phyloP scores from a whole-genome alignment of 495 filamentous ascomycete genomes.

The Talaromyces trachyspermus region DNA sequence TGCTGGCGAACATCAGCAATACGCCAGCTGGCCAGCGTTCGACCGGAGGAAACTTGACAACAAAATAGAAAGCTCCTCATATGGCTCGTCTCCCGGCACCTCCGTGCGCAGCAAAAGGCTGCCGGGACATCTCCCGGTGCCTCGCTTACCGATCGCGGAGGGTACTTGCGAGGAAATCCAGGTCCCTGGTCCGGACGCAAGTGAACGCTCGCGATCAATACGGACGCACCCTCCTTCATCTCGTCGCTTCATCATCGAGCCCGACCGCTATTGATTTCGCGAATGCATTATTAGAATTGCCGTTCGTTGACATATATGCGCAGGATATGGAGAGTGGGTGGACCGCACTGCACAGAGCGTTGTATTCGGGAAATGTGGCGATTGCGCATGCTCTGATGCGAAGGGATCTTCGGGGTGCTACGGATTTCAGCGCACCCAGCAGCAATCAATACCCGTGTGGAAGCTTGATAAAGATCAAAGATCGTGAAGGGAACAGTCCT shows the following conservation, averaged over 20 bases:
- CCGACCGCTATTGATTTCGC: conserved; percentile 64
- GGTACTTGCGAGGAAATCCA: conserved; percentile 11
- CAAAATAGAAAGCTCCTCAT: conserved; percentile 44
- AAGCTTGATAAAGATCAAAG: conserved; percentile 86
- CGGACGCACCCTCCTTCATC: conserved; percentile 78
- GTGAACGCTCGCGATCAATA: conserved; percentile 72
- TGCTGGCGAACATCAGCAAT: conserved; percentile 61
- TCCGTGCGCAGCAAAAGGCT: conserved; percentile 28
- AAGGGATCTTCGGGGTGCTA: conserved; percentile 61
- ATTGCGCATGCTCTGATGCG: conserved; percentile 74
- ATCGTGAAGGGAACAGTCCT: conserved; percentile 87
- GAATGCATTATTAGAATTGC: conserved; percentile 66
- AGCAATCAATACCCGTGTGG: conserved; percentile 43
- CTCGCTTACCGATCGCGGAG: conserved; percentile 18
- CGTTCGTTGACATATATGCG: conserved; percentile 74
- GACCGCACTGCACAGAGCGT: conserved; percentile 86
- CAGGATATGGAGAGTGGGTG: conserved; percentile 92
- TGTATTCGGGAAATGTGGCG: conserved; percentile 88
- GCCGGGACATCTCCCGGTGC: conserved; percentile 24
- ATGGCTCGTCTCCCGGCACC: conserved; percentile 39
- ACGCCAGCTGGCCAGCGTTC: conserved; percentile 29
- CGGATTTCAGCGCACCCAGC: conserved; percentile 38
- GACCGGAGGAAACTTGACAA: conserved; percentile 22
- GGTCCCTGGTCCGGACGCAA: conserved; percentile 56
- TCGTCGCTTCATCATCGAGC: conserved; percentile 68